These are phyloP conservation scores for Toxoplasma gondii DNA, from an alignment of 169 alveolate genomes.

Conservation along the genomic window DNA sequence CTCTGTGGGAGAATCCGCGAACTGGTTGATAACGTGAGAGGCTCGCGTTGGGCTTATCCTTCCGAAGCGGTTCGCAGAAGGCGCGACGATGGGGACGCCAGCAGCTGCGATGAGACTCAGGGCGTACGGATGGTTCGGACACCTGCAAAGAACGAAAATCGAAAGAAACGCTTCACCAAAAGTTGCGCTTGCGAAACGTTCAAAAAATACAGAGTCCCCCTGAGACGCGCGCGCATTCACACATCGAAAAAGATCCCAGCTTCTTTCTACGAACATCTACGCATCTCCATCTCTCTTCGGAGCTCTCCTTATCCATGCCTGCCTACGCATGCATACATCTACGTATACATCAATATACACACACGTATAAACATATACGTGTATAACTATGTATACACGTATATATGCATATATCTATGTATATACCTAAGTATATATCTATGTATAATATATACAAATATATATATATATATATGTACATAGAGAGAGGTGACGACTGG, in stretches of 20 bases:
- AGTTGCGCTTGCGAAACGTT: neutral
- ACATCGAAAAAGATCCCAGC: no score
- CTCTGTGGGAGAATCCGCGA: neutral
- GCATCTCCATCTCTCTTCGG: neutral
- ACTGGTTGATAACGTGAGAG: conserved; percentile 82
- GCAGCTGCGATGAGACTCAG: conserved; percentile 77
- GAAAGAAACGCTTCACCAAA: neutral
- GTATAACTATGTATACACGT: no score
- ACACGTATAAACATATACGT: neutral
- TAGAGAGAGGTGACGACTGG: neutral
- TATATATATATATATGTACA: no score
- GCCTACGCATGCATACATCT: neutral
- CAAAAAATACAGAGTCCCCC: neutral
- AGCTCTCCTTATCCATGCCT: neutral
- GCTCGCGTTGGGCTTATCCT: conserved; percentile 92
- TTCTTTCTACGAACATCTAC: no score
- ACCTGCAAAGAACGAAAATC: conserved; percentile 65
- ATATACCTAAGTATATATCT: no score
- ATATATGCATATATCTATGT: neutral
- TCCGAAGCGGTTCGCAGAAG: conserved; percentile 92
- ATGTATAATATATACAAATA: no score
- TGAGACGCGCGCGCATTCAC: neutral
- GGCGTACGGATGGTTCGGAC: conserved; percentile 86
- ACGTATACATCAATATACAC: neutral
- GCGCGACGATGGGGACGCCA: conserved; percentile 87